Evolutionary conservation across 2,329 filamentous ascomycete genomes (phyloP), one percentile per base, ranked within the genome.

Genomic region (Sarocladium kiliense): DNA sequence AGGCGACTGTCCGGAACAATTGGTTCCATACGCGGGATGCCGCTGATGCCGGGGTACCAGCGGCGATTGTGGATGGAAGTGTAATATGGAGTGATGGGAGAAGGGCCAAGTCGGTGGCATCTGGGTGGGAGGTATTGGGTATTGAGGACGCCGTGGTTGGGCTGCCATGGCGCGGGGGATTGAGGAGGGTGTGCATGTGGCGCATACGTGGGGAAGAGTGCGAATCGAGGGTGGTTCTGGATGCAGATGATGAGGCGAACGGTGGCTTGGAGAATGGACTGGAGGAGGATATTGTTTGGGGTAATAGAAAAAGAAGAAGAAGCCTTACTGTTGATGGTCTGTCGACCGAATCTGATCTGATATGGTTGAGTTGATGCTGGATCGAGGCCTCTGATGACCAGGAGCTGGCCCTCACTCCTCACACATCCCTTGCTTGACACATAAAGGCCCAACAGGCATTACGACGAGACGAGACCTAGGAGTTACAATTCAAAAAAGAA

Each of bases 51-150:
- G 18, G 14, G n/a, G n/a, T n/a, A n/a, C n/a, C 37, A 16, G 37
- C 6, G 14, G 37, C 7, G 21, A 45, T 9, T 44, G 6, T 12
- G 4, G 41, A 25, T 12, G 41, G 16, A 44, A 25, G 41, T 12
- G 4, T 9, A 16, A 25, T 3, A 25, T 44, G 41, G 41, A 21
- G 41, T 44, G 41, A 25, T 44, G 18, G 18, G 21, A 21, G 21
- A 44, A 39, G 11, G 16, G 6, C 11, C 36, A 6, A 6, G 36
- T 39, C 37, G n/a, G 21, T 25, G 21, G 41, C 18, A 21, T 6
- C 7, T 9, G 18, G 44, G 44, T 49, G 44, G 23, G 44, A 49
- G 12, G 44, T 49, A 32, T 49, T 49, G 44, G 44, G 44, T 49
- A 11, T 32, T 32, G 44, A 49, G 25, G 26, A 49, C 23, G 25